A percentile compares a stretch with the other conserved stretches of the same genome.
Conservation (phyloP, 441 rosid species). For the Mallotus japonicus region DNA sequence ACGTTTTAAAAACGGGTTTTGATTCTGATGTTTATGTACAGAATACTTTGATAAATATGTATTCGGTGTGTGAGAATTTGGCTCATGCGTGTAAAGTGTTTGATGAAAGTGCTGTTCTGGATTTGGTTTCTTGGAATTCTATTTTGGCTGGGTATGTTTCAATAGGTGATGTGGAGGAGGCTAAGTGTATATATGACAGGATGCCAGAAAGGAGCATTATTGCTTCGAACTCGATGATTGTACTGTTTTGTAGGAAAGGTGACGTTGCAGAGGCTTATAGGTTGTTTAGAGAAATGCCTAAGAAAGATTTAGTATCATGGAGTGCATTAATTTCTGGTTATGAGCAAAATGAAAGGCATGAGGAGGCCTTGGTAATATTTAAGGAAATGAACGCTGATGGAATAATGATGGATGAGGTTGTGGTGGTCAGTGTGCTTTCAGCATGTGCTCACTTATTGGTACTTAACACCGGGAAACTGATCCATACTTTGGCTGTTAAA, state of each 20-base stretch:
- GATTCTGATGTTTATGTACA: conserved; percentile 45
- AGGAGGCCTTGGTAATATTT: conserved; percentile 43
- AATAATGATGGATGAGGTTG: conserved; percentile 51
- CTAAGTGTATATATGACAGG: conserved; percentile 35
- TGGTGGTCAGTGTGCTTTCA: conserved; percentile 45
- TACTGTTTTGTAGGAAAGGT: conserved; percentile 43
- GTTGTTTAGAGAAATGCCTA: conserved; percentile 42
- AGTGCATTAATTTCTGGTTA: conserved; percentile 58
- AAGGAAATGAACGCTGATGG: conserved; percentile 38
- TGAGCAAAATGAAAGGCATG: conserved; percentile 46
- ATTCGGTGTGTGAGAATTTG: conserved; percentile 41
- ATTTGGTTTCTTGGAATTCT: conserved; percentile 62
- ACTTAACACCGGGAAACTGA: conserved; percentile 30
- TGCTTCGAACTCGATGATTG: conserved; percentile 64
- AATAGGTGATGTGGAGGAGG: conserved; percentile 41
- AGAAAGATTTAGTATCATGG: conserved; percentile 61
- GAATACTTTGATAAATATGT: conserved; percentile 52
- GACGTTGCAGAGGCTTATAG: conserved; percentile 39
- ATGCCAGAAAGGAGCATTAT: conserved; percentile 50
- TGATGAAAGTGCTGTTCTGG: conserved; percentile 46
- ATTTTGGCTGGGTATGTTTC: conserved; percentile 51
- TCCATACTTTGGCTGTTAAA: conserved; percentile 43
- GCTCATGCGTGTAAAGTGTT: conserved; percentile 43
- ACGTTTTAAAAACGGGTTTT: conserved; percentile 43
- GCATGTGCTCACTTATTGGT: conserved; percentile 39